Percentiles rank a stretch among this genome's conserved stretches.
Evolutionary conservation across 805 yeast genomes (phyloP).

Genomic region (Wickerhamomyces rabaulensis): DNA sequence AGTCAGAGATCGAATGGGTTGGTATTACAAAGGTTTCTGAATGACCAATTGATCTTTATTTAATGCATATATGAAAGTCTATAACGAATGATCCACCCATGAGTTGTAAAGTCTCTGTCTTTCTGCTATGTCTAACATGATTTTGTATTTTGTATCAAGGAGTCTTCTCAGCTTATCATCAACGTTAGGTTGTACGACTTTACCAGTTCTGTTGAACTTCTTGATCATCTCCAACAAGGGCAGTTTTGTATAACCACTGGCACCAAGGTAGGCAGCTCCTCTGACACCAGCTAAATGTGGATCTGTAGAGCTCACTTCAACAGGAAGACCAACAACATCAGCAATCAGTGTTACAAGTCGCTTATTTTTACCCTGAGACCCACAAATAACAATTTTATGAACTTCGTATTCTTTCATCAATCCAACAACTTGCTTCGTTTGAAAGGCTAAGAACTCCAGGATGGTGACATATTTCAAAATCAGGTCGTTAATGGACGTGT

Average conservation of each 20-base stretch:
- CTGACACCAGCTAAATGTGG: constrained; percentile 25
- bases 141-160: constrained; percentile 20
- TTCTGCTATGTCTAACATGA: constrained; percentile 31
- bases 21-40: constrained; percentile 35
- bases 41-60: constrained; percentile 1
- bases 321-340: constrained; percentile 20
- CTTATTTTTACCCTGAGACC: constrained; percentile 47
- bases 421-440: constrained; percentile 37
- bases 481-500: constrained; percentile 28
- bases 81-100: constrained; percentile 13
- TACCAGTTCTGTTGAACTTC: constrained; percentile 4
- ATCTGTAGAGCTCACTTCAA: constrained; percentile 12
- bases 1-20: constrained; percentile 65
- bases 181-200: not conserved
- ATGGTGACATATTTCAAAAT: constrained; percentile 39
- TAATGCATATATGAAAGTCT: not conserved
- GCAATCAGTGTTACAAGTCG: constrained; percentile 33
- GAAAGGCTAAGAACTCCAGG: constrained; percentile 48
- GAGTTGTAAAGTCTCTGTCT: constrained; percentile 28
- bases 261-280: constrained; percentile 25
- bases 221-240: constrained; percentile 12
- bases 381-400: constrained; percentile 37
- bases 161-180: constrained; percentile 10
- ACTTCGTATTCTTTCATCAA: constrained; percentile 26
- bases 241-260: constrained; percentile 6